Evolutionary conservation across 1,284 basidiomycete genomes (phyloP), one percentile per base, ranked within the genome.

Genomic region (Stereum hirsutum): DNA sequence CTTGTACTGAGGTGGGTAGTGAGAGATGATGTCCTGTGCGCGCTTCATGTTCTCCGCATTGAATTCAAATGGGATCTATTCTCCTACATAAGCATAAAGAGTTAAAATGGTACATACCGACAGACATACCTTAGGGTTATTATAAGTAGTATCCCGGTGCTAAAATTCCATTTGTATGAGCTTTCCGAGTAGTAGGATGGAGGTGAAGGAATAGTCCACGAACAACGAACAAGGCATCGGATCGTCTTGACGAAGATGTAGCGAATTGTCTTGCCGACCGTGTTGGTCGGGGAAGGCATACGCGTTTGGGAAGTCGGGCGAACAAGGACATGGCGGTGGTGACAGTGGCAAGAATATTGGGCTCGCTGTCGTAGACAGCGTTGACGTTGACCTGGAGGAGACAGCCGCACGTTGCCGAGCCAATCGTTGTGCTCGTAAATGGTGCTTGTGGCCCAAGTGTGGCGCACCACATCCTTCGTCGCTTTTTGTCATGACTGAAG

Each of bases 1-100:
- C 75, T 93, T 95, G 77, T 97, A 98, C 64, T 99, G 95, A 40
- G 88, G 72, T 4, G 95, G 95, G 70, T 99, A 99, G 54, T 83
- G 82, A 39, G 87, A 74, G 62, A 98, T 89, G 65, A 97, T 89
- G 63, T 90, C 84, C 54, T 95, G 58, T 1, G 92, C 93, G 46
- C 78, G 74, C 69, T 88, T 89, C 63, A 83, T 56, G 72, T 93
- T 95, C 58, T 86, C 82, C 3, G 77, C 59, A 49, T 72, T 75
- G 67, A 97, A 96, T 56, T 86, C 75, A 65, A 99, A 99, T 8
- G 88, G 78, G 61, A 97, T 94, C 86, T 93, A 52, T 14, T 21
- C 28, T 31, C 28, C 17, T 19, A 21, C 21, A 44, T 10, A 5
- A 8, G 28, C n/a, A n/a, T 17, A 19, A 15, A 21, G 21, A 5